Evolutionary conservation across 2,329 filamentous ascomycete genomes (phyloP).

Genomic region (Thelonectria discophora): DNA sequence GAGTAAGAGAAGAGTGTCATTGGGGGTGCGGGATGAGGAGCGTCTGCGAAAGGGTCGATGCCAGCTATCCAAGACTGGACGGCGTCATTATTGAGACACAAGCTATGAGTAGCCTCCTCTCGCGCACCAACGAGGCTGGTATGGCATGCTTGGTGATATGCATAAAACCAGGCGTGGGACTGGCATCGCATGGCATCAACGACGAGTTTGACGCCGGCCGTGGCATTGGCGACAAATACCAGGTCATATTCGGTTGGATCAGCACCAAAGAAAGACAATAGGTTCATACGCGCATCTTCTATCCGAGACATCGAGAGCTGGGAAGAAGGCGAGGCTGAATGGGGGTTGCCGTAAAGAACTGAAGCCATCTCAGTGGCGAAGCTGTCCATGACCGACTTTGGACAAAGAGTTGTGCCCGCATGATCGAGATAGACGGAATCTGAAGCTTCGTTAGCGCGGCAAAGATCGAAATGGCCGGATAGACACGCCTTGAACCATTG

Average conservation of each 20-base stretch:
- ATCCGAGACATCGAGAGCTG: constrained; percentile 78
- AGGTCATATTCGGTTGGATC: constrained; percentile 85
- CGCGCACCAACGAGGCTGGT: constrained; percentile 87
- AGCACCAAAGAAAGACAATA: constrained; percentile 82
- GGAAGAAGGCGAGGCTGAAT: constrained; percentile 85
- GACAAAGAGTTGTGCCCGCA: constrained; percentile 87
- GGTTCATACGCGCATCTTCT: constrained; percentile 76
- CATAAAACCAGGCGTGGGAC: constrained; percentile 79
- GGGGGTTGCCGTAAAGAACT: constrained; percentile 88
- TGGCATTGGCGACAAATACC: constrained; percentile 92
- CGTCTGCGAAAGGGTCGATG: constrained; percentile 40
- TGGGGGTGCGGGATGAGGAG: constrained; percentile 32
- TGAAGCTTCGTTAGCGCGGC: constrained; percentile 46
- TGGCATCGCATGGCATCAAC: constrained; percentile 77
- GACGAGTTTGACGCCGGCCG: constrained; percentile 88
- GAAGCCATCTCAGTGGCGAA: constrained; percentile 83
- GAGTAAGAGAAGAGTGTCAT: constrained; percentile 77
- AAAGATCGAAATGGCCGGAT: not conserved
- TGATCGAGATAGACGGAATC: constrained; percentile 88
- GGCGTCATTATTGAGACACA: constrained; percentile 72
- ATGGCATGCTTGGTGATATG: constrained; percentile 85
- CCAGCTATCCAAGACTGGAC: constrained; percentile 71
- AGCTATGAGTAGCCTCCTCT: constrained; percentile 71
- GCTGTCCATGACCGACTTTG: constrained; percentile 80
- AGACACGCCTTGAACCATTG: constrained; percentile 71